Percentiles rank a stretch among this genome's conserved stretches.
These are phyloP conservation scores for Erigeron canadensis DNA, from an alignment of 129 eudicot species.

Conservation along the genomic window DNA sequence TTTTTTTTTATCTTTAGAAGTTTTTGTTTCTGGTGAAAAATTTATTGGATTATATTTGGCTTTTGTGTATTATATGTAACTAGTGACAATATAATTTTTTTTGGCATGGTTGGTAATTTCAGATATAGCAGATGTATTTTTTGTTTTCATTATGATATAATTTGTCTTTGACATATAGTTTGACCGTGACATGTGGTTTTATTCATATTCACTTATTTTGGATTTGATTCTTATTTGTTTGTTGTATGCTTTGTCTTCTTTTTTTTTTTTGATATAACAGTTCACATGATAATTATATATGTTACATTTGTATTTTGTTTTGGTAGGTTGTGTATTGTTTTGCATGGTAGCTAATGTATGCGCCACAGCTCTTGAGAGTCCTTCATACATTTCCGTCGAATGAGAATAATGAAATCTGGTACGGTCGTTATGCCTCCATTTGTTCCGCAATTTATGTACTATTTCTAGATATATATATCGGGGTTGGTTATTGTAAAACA, in stretches of 20 bases:
- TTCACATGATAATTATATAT: conserved; percentile 1
- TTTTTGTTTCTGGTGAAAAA: conserved; percentile 25
- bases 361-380: conserved; percentile 48
- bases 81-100: not conserved
- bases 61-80: conserved; percentile 16
- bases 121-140: not conserved
- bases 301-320: conserved; percentile 12
- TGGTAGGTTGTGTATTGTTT: conserved; percentile 20
- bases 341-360: conserved; percentile 43
- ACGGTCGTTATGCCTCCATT: conserved; percentile 25
- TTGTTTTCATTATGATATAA: conserved; percentile 1
- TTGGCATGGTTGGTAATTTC: not conserved
- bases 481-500: no score
- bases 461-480: no score
- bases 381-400: conserved; percentile 39
- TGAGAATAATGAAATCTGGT: conserved; percentile 46
- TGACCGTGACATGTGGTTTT: not conserved
- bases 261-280: not conserved
- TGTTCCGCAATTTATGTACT: not conserved
- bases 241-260: no score
- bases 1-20: not conserved
- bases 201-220: not conserved
- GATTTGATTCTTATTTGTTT: not conserved
- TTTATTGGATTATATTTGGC: conserved; percentile 14
- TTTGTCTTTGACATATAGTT: conserved; percentile 14